These are phyloP conservation scores for Rhodosporidiobolus sp. DNA, from an alignment of 768 basidiomycete genomes.

Conservation along the genomic window DNA sequence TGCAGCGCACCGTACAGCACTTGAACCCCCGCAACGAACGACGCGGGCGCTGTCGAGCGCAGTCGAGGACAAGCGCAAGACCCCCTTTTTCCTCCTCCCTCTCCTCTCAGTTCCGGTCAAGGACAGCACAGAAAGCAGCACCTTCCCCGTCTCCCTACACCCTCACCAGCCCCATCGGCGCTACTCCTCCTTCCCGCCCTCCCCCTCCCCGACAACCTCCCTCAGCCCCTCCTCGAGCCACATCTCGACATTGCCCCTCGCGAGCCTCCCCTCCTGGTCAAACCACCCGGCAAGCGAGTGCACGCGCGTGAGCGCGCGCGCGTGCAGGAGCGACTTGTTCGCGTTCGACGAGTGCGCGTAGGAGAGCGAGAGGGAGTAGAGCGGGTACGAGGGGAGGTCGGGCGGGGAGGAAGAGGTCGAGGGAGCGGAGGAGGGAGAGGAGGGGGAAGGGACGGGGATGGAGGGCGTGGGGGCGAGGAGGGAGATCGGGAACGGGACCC, in stretches of 20 bases:
- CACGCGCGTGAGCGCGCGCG: neutral
- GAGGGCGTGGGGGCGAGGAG: constrained; percentile 5
- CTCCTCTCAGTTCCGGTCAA: too few species aligned
- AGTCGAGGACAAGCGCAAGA: too few species aligned
- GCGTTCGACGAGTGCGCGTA: constrained; percentile 28
- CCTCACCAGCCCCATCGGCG: too few species aligned
- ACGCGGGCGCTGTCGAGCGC: too few species aligned
- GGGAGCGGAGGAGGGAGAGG: neutral
- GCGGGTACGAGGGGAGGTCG: constrained; percentile 15
- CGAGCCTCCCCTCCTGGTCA: constrained; percentile 14
- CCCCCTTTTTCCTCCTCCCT: too few species aligned
- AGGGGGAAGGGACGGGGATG: neutral
- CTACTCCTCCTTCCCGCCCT: neutral
- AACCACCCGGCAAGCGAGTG: constrained; percentile 8
- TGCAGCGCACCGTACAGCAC: too few species aligned
- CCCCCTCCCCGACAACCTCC: constrained; percentile 1
- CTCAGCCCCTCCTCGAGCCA: constrained; percentile 13
- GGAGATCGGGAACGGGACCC: constrained; percentile 30
- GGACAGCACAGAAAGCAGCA: too few species aligned
- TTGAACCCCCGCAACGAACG: too few species aligned
- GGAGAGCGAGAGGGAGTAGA: constrained; percentile 21
- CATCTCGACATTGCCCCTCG: neutral
- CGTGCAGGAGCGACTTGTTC: constrained; percentile 21
- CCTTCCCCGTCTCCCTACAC: too few species aligned
- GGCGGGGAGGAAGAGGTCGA: neutral